Evolutionary conservation across 2,329 filamentous ascomycete genomes (phyloP).

Genomic region (Neofusicoccum cordaticola): DNA sequence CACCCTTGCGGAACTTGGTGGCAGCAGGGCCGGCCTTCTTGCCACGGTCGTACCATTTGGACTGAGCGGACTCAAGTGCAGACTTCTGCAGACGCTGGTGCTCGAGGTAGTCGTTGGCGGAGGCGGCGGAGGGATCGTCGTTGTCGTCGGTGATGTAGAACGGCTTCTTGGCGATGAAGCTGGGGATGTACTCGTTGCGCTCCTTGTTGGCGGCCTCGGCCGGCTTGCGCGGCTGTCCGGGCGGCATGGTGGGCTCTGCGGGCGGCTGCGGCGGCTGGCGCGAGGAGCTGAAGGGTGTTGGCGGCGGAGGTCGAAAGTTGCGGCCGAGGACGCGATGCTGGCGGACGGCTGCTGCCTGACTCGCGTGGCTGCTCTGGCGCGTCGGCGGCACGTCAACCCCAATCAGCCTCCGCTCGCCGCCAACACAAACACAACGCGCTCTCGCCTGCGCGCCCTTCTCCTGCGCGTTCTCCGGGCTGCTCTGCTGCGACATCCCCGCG

Average conservation of each 20-base stretch:
- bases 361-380: background rate
- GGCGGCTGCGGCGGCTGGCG: background rate
- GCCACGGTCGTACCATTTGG: conserved; percentile 91
- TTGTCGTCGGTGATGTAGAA: conserved; percentile 88
- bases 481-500: background rate
- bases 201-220: conserved; percentile 66
- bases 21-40: conserved; percentile 80
- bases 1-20: conserved; percentile 96
- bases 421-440: conserved; percentile 5
- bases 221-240: conserved; percentile 48
- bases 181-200: conserved; percentile 96
- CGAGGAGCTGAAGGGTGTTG: background rate
- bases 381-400: conserved; percentile 11
- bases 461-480: background rate
- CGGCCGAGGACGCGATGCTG: background rate
- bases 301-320: conserved; percentile 3
- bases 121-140: conserved; percentile 59
- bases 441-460: background rate
- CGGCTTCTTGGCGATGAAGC: conserved; percentile 96
- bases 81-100: conserved; percentile 83
- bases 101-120: conserved; percentile 84
- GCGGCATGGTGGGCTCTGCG: conserved; percentile 40
- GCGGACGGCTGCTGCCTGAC: background rate
- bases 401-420: conserved; percentile 1
- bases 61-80: conserved; percentile 53